Evolutionary conservation across 2,329 filamentous ascomycete species (phyloP).

Genomic region (Rosellinia necatrix): DNA sequence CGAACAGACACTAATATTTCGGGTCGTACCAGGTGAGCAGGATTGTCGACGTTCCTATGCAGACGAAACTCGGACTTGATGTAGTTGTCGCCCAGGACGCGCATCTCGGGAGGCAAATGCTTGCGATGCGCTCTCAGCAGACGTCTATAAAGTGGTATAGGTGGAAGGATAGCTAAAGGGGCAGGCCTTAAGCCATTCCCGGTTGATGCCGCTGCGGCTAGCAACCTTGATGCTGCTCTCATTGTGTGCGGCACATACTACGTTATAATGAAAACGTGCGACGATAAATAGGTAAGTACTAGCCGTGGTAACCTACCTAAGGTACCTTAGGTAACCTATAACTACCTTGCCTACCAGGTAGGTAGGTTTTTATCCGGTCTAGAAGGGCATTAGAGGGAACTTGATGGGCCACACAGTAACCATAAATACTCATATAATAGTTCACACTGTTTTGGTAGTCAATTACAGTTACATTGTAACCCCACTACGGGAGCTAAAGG

Average conservation of each 20-base stretch:
- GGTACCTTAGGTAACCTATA: too few species aligned
- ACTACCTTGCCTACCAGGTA: too few species aligned
- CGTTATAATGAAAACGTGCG: constrained; percentile 5
- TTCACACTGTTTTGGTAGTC: background rate
- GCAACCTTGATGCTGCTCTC: constrained; percentile 33
- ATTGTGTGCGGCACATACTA: constrained; percentile 25
- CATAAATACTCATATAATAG: background rate
- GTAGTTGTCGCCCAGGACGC: constrained; percentile 88
- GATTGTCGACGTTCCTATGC: constrained; percentile 84
- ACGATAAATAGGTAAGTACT: too few species aligned
- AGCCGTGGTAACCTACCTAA: too few species aligned
- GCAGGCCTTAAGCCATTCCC: constrained; percentile 36
- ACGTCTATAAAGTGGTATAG: constrained; percentile 86
- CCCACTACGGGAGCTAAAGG: constrained; percentile 10
- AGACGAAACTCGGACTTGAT: constrained; percentile 90
- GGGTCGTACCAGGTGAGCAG: constrained; percentile 77
- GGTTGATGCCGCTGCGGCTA: constrained; percentile 34
- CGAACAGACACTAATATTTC: background rate
- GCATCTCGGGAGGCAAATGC: constrained; percentile 72
- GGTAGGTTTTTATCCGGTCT: too few species aligned
- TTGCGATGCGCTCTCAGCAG: constrained; percentile 85
- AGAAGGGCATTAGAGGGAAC: too few species aligned
- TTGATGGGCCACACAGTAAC: constrained; percentile 6
- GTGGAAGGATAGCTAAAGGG: constrained; percentile 75
- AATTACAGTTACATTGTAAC: background rate